Evolutionary conservation across 1,284 basidiomycete species (phyloP), one percentile per base, ranked within the genome.

Genomic region (Serendipita sp.): DNA sequence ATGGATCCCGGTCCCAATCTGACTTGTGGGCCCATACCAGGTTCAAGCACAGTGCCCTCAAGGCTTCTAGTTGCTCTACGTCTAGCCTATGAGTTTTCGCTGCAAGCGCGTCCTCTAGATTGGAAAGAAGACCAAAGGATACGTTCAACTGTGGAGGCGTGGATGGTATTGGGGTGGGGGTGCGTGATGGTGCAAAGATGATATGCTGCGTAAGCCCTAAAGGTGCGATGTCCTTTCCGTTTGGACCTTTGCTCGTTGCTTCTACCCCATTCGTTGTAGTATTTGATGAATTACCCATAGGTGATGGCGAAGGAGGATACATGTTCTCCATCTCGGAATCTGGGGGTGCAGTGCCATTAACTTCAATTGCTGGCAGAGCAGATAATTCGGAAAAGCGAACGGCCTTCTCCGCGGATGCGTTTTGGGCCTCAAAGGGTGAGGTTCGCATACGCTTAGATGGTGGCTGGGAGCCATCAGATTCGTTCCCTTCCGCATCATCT

Each of bases 51-150:
- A 82, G 83, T 3, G 95, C 93, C 2, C 96, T 83, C 3, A 98
- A 78, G 71, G 97, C 93, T 70, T 98, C 94, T 2, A 99, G 81
- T 71, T 97, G 85, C 70, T 99, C 95, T 53, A 98, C 79, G 29
- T 77, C 88, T 49, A 93, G 75, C 0, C 69, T 69, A 1, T 67
- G 72, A 0, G 91, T 94, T 53, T 71, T 71, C 26, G 79, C 74
- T 35, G 74, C 74, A 34, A 90, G 71, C 61, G 75, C 73, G 10
- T 70, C 62, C 64, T 76, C 72, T 0, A 92, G 75, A 22, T 78
- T 70, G 0, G 67, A 67, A 4, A 90, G 67, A 2, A 76, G 69
- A 3, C 64, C 69, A 34, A 80, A 74, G 63, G 84, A 74, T 2
- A 90, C 68, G 50, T 79, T 72, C 70, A 92, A 91, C 49, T 85